Evolutionary conservation across 805 yeast species (phyloP), one percentile per base, ranked within the genome.

Genomic region (Wickerhamomyces silvicola): DNA sequence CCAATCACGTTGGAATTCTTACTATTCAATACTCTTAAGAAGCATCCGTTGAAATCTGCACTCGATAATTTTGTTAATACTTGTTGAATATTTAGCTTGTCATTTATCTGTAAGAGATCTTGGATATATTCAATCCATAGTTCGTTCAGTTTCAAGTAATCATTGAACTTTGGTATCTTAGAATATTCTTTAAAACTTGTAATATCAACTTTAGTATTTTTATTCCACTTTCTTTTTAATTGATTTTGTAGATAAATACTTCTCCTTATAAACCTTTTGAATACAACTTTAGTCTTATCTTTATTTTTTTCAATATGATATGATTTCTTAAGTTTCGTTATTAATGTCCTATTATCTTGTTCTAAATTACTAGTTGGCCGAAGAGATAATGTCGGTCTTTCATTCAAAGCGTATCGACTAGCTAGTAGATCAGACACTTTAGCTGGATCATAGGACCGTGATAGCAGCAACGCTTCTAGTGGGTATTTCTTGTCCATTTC

Each of bases 41-140:
- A 52, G n/a, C 92, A 72, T 4, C 97, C 96, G 45, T 80, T 81
- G 56, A 72, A 81, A 48, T 87, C 97, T 2, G 92, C 84, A 38
- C 80, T 69, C 1, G 90, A 70, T 24, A 87, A 57, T 43, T 79
- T 76, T 6, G 73, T 61, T 14, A 81, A 54, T 2, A 76, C 45
- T 11, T 45, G 46, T 11, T 52, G 42, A 5, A 54, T 48, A 18
- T 52, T 46, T 4, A 54, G 39, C 22, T 45, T 16, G 10, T 33
- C 24, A 2, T 54, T 52, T 2, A 64, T 59, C 28, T 62, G 67
- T 7, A 83, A 42, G 4, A 84, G 56, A 26, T 76, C 80, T 21
- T 57, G 60, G 29, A 79, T 74, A 50, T 87, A 87, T 12, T 59
- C 59, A n/a, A 68, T 66, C 97, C 97, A 87, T 17, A 87, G 60